Evolutionary conservation across 345 rosid genomes (phyloP).

Genomic region (Salix caprea): DNA sequence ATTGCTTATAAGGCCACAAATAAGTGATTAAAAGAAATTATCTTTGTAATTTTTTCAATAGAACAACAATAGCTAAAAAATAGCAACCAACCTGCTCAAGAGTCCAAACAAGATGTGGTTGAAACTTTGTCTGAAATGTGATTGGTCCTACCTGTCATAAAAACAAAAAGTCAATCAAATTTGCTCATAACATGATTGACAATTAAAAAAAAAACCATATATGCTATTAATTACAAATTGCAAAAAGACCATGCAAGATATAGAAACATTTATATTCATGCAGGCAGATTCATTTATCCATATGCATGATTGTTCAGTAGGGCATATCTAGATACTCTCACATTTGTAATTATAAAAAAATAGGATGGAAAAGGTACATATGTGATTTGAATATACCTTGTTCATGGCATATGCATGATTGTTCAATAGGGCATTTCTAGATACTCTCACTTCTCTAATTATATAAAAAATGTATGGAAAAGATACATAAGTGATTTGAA

Average conservation of each 20-base stretch:
- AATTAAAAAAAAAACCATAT: background rate
- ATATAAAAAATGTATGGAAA: background rate
- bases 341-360: background rate
- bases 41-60: background rate
- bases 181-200: background rate
- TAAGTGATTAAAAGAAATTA: background rate
- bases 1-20: background rate
- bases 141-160: slow-evolving; percentile 66
- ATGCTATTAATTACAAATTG: background rate
- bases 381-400: background rate
- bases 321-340: background rate
- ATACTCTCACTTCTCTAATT: background rate
- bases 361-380: background rate
- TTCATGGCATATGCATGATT: background rate
- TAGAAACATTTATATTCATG: background rate
- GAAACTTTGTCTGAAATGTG: slow-evolving; percentile 77
- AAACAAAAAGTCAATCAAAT: slow-evolving; percentile 1
- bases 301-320: background rate
- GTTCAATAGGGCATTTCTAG: background rate
- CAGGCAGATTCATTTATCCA: background rate
- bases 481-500: background rate
- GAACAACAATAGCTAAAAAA: background rate
- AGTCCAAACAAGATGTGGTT: slow-evolving; percentile 82
- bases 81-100: slow-evolving; percentile 71
- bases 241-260: background rate